Evolutionary conservation across 2,329 filamentous ascomycete species (phyloP).

Genomic region (Pseudocercospora fuligena): DNA sequence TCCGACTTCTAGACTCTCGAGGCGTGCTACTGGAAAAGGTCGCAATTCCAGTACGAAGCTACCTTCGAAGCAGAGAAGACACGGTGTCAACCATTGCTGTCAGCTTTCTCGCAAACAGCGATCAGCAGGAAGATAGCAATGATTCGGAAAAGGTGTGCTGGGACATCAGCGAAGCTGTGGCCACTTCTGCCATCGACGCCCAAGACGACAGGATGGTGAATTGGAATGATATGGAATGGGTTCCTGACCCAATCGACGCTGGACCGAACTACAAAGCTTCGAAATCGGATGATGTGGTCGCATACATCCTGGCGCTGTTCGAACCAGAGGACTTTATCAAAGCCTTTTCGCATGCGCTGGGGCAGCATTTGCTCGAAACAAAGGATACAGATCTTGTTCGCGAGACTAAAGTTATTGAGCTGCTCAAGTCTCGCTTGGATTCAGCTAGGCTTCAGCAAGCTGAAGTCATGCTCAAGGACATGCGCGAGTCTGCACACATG

Average conservation of each 20-base stretch:
- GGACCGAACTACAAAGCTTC: conserved; percentile 87
- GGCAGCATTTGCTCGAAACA: conserved; percentile 72
- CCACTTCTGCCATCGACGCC: conserved; percentile 61
- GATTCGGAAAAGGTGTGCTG: conserved; percentile 59
- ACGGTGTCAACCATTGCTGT: conserved; percentile 78
- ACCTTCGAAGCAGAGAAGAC: conserved; percentile 76
- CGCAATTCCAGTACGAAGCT: conserved; percentile 73
- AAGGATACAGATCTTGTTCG: conserved; percentile 71
- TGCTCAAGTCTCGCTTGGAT: conserved; percentile 87
- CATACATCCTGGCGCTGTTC: conserved; percentile 84
- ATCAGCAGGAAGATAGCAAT: conserved; percentile 48
- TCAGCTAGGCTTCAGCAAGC: conserved; percentile 86
- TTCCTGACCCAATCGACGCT: conserved; percentile 90
- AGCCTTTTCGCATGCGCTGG: conserved; percentile 88
- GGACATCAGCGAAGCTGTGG: conserved; percentile 70
- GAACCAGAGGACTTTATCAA: conserved; percentile 95
- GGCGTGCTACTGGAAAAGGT: conserved; percentile 78
- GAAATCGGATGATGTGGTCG: conserved; percentile 88
- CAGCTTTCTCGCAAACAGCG: conserved; percentile 68
- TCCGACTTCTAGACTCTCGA: conserved; percentile 75
- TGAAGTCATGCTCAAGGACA: conserved; percentile 96
- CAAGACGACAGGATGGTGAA: conserved; percentile 68
- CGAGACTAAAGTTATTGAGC: conserved; percentile 79
- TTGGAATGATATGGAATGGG: conserved; percentile 92
- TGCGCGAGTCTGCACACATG: conserved; percentile 77